Percentiles rank a stretch among this genome's conserved stretches.
Conservation (phyloP, 1,139 yeast genomes). For the Suhomyces atakaporum region DNA sequence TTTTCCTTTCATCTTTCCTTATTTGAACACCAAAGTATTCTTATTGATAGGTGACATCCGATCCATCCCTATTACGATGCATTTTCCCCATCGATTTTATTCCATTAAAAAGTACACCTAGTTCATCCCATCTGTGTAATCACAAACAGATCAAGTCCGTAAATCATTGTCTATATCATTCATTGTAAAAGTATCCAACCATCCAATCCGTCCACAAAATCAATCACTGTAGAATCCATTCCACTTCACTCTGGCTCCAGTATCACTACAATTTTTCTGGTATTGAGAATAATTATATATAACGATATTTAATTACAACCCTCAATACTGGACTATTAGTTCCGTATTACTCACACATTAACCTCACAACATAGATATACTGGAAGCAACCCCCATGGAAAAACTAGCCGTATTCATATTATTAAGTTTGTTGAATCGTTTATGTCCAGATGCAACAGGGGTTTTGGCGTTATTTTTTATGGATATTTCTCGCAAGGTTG, state of each 20-base stretch:
- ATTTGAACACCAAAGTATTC: too few species aligned
- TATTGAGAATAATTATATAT: neutral
- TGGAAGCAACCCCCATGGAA: neutral
- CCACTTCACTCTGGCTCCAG: neutral
- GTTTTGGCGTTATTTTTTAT: slow-evolving; percentile 25
- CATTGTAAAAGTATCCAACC: slow-evolving; percentile 2
- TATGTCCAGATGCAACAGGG: neutral
- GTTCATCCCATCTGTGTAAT: slow-evolving; percentile 1
- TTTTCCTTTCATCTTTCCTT: too few species aligned
- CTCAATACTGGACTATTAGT: neutral
- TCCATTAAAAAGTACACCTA: slow-evolving; percentile 24
- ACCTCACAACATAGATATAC: neutral
- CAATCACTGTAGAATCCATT: neutral
- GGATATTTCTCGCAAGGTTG: slow-evolving; percentile 37
- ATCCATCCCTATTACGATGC: slow-evolving; percentile 28
- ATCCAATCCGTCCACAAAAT: slow-evolving; percentile 2
- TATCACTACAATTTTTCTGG: neutral
- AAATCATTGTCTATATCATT: slow-evolving; percentile 4
- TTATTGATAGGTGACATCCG: too few species aligned
- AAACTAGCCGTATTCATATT: neutral
- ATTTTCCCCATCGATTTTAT: slow-evolving; percentile 19
- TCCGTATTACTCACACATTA: neutral
- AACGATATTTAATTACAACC: neutral
- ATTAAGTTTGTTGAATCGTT: neutral
- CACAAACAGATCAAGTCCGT: slow-evolving; percentile 1